Evolutionary conservation across 2,329 filamentous ascomycete species (phyloP).

Genomic region (Penicillium sp.): DNA sequence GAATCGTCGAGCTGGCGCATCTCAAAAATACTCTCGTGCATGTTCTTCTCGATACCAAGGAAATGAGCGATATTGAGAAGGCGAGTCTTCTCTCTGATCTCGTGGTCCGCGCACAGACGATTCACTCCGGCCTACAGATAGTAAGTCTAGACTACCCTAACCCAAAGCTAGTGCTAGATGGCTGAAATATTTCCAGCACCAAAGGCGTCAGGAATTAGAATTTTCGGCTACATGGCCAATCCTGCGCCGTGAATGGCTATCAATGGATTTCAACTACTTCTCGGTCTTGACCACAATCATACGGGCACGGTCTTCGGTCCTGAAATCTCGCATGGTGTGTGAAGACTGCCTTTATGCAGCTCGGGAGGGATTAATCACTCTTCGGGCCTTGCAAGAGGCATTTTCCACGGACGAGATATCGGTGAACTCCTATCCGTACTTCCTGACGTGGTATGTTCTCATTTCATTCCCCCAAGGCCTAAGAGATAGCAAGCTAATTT

Average conservation of each 20-base stretch:
- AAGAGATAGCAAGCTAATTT: too few species aligned
- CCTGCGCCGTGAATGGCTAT: conserved; percentile 19
- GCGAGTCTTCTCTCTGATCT: conserved; percentile 21
- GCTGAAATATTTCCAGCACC: conserved; percentile 5
- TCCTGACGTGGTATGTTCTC: conserved; percentile 20
- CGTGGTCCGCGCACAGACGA: conserved; percentile 15
- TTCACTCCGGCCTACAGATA: conserved; percentile 16
- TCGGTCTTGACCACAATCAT: conserved; percentile 23
- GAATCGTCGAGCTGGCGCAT: conserved; percentile 17
- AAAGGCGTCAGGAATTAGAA: conserved; percentile 15
- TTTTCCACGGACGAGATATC: conserved; percentile 13
- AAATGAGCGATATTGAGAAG: conserved; percentile 16
- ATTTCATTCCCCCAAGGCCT: too few species aligned
- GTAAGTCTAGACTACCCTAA: conserved; percentile 4
- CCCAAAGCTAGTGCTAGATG: background rate
- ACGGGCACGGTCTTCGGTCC: conserved; percentile 21
- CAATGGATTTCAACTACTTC: conserved; percentile 26
- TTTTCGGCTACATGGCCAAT: conserved; percentile 13
- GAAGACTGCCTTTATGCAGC: conserved; percentile 25
- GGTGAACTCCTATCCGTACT: conserved; percentile 22
- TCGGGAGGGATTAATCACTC: conserved; percentile 18
- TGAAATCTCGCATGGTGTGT: conserved; percentile 24
- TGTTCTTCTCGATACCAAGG: conserved; percentile 18
- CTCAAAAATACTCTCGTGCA: conserved; percentile 14
- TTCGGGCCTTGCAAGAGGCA: conserved; percentile 18